Percentiles rank a stretch among this genome's conserved stretches.
phyloP scores from a whole-genome alignment of 2,329 filamentous ascomycete genomes.

The Calonectria pseudoturangicola region DNA sequence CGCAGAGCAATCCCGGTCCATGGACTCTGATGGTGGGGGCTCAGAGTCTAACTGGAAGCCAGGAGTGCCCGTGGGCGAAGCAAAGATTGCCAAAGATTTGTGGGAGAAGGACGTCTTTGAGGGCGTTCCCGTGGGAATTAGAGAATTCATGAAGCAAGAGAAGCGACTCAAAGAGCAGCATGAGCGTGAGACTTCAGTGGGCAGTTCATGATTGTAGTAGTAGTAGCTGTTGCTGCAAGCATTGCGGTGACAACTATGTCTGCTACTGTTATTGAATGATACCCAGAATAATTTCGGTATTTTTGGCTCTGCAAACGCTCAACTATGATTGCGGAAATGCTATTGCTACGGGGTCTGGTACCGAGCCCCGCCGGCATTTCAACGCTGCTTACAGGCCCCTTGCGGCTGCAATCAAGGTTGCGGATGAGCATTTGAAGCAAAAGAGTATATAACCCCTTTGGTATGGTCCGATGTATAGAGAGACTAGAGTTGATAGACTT shows the following conservation, averaged over 20 bases:
- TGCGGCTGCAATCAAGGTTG: neutral
- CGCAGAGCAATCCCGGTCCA: slow-evolving; percentile 67
- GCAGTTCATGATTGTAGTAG: slow-evolving; percentile 55
- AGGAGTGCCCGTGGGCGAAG: slow-evolving; percentile 53
- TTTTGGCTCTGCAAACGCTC: too few relatives aligned
- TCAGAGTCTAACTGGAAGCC: slow-evolving; percentile 80
- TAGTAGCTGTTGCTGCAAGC: too few relatives aligned
- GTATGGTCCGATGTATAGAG: slow-evolving; percentile 37
- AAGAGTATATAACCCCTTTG: slow-evolving; percentile 50
- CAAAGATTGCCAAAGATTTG: slow-evolving; percentile 69
- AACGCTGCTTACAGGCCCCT: too few relatives aligned
- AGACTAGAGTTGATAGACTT: slow-evolving; percentile 45
- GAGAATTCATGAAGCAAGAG: slow-evolving; percentile 98
- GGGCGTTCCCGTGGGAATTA: slow-evolving; percentile 91
- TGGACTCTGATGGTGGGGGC: slow-evolving; percentile 88
- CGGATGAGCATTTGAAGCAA: slow-evolving; percentile 9
- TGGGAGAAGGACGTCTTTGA: slow-evolving; percentile 83
- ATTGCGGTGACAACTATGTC: too few relatives aligned
- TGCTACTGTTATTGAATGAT: too few relatives aligned
- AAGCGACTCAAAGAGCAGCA: slow-evolving; percentile 90
- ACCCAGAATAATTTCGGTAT: too few relatives aligned
- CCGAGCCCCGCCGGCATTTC: too few relatives aligned
- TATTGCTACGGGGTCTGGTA: too few relatives aligned
- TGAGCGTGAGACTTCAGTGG: slow-evolving; percentile 70
- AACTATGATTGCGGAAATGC: too few relatives aligned